Base-by-base conservation (phyloP, 2,329 filamentous ascomycete genomes). In the Colletotrichum liaoningense region DNA sequence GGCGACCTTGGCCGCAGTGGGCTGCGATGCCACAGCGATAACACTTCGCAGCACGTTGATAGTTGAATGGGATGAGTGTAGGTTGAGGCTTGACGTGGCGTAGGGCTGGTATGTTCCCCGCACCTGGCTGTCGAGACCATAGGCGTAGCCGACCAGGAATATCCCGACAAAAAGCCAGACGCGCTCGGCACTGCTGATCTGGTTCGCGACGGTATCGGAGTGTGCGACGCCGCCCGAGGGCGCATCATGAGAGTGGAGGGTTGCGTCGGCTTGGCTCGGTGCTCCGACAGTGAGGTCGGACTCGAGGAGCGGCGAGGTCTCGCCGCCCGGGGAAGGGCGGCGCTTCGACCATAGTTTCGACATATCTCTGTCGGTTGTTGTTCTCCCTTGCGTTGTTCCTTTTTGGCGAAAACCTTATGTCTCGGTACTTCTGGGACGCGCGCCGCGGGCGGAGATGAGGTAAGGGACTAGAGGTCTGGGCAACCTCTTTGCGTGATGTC, bases 101-200 rank as follows among this genome's bases (percentile, higher is more conserved):
- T 85, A 84, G 0, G 89, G 86, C 82, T 89, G 87, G 77, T 89
- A 91, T 1, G 85, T 84, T 16, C 80, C 82, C 2, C 89, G 85
- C 35, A 90, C 83, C 8, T 84, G 86, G 30, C 85, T 85, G 78
- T 91, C 88, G 33, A 91, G 81, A 0, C 88, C 88, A 76, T 91
- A 92, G 6, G 88, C 88, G 77, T 90, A 92, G 2, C 89, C 87
- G 59, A 91, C 83, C 24, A 92, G 77, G 77, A 92, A 92, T 67
- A 92, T 85, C 28, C 88, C 85, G 35, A 86, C 77, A 76, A 91
- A 91, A 60, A 92, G 83, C 73, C 85, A 83, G 16, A 86, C 77
- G 1, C 88, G 86, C 75, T 91, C 86, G 3, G 78, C 72, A 0
- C 79, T 72, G 0, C 84, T 86, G 22, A 91, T 83, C 54, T 86